Percentiles rank a stretch among this genome's conserved stretches.
Conservation (phyloP, 352 stramenopile species). For the Globisporangium nodosum region DNA sequence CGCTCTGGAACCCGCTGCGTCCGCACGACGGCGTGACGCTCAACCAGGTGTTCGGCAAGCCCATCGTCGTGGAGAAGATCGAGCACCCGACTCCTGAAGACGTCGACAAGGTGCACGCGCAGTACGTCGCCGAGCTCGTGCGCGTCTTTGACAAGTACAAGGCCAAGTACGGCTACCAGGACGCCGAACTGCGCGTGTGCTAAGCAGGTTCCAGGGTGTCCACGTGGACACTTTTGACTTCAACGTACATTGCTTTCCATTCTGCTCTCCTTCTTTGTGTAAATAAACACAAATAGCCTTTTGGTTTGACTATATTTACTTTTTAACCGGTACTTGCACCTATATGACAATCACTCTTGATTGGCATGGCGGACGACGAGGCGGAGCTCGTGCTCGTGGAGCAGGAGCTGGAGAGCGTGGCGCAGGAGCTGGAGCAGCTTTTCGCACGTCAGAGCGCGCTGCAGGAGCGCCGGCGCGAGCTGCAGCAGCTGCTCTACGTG, state of each 20-base stretch:
- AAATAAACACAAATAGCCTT: background rate
- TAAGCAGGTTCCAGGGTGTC: slow-evolving; percentile 17
- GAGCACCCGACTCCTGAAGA: slow-evolving; percentile 52
- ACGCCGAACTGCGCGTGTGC: slow-evolving; percentile 47
- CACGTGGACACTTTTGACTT: too few relatives aligned
- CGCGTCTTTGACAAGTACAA: slow-evolving; percentile 86
- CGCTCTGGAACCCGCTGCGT: slow-evolving; percentile 47
- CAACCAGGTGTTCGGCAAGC: slow-evolving; percentile 72
- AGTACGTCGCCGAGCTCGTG: slow-evolving; percentile 64
- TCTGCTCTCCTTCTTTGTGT: background rate
- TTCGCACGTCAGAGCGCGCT: slow-evolving; percentile 49
- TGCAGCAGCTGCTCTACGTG: slow-evolving; percentile 26
- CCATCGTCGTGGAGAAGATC: slow-evolving; percentile 58
- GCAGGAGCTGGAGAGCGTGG: slow-evolving; percentile 45
- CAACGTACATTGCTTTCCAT: too few relatives aligned
- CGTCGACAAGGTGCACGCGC: slow-evolving; percentile 57
- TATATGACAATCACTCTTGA: background rate
- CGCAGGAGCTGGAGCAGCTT: slow-evolving; percentile 46
- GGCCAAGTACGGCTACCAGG: slow-evolving; percentile 53
- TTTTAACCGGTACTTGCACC: background rate
- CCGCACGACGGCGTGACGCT: slow-evolving; percentile 53
- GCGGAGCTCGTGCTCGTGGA: slow-evolving; percentile 43
- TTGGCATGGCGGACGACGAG: slow-evolving; percentile 20
- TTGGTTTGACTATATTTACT: background rate
- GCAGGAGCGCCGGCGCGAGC: slow-evolving; percentile 35